Base-by-base conservation (phyloP, 805 yeast genomes). In the Kuraishia capsulata region DNA sequence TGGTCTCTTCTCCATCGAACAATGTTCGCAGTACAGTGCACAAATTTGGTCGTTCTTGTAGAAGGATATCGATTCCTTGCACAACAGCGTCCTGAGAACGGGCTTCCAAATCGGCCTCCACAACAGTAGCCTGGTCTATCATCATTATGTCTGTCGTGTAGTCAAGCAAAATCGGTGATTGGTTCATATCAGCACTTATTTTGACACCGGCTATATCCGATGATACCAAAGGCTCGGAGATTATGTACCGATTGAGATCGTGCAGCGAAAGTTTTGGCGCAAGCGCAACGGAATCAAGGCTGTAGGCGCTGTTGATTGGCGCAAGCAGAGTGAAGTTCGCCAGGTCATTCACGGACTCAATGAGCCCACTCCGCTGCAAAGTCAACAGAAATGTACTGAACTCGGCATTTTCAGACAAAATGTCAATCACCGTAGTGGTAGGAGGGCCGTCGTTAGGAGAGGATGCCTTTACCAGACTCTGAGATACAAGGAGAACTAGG, bases 291-390 rank as follows among this genome's bases (percentile, higher is more conserved):
- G 31, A 16, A n/a, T n/a, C n/a, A n/a, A n/a, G n/a, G n/a, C n/a
- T n/a, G 54, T 82, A 84, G 1, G 95, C 95, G 46, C 80, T 77
- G 52, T 86, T 86, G 10, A 81, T 69, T 0, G 95, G 95, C 1
- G 94, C 95, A 30, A 82, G 53, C n/a, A 86, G 57, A 0, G 95
- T 84, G 41, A 80, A 73, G 52, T 83, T 80, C 19, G 62, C 59
- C 42, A 81, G 53, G 17, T 59, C 59, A 50, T 83, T 85, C 24
- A 86, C 53, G 30, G 59, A 54, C 2, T 87, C 87, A 1, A 86
- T 64, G 37, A 79, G 56, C 11, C 79, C 88, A 37, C 67, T 65
- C 38, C 70, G 57, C 51, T 85, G 95, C 2, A 86, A 44, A 17
- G 72, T 57, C 37, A 78, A 61, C 30, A 84, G 57, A 41, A 84